Evolutionary conservation across 371 early-diverging fungal species (phyloP).

Genomic region (Actinomortierella wolfii): DNA sequence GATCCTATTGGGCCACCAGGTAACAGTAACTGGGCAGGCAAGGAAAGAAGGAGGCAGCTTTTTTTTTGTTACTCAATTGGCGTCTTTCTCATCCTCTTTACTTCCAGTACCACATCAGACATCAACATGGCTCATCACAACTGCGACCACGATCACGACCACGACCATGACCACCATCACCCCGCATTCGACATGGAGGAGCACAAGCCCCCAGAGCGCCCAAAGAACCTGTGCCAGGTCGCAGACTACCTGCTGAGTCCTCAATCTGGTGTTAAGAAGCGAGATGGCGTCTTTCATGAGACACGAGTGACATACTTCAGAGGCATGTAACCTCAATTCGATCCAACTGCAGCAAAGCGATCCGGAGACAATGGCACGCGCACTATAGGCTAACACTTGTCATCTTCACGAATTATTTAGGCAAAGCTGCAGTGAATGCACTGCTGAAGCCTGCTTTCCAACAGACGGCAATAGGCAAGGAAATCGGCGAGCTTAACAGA

Average conservation of each 20-base stretch:
- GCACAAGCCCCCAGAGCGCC: conserved; percentile 44
- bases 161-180: not conserved
- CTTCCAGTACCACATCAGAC: not conserved
- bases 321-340: conserved; percentile 54
- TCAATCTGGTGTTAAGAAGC: conserved; percentile 74
- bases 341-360: not conserved
- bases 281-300: conserved; percentile 91
- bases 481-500: conserved; percentile 57
- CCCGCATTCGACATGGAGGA: conserved; percentile 18
- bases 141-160: too few species aligned
- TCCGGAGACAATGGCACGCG: not conserved
- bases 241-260: conserved; percentile 68
- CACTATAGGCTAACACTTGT: not conserved
- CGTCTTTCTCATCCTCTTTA: not conserved
- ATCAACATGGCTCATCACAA: not conserved
- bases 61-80: not conserved
- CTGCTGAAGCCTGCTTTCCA: conserved; percentile 75
- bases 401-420: conserved; percentile 44
- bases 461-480: conserved; percentile 54
- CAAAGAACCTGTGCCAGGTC: conserved; percentile 64
- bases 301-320: conserved; percentile 92
- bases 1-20: too few species aligned
- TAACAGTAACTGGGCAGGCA: not conserved
- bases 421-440: conserved; percentile 89
- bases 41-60: conserved; percentile 1